Conservation (phyloP, 768 basidiomycete species). For the Termitomyces sp. region DNA sequence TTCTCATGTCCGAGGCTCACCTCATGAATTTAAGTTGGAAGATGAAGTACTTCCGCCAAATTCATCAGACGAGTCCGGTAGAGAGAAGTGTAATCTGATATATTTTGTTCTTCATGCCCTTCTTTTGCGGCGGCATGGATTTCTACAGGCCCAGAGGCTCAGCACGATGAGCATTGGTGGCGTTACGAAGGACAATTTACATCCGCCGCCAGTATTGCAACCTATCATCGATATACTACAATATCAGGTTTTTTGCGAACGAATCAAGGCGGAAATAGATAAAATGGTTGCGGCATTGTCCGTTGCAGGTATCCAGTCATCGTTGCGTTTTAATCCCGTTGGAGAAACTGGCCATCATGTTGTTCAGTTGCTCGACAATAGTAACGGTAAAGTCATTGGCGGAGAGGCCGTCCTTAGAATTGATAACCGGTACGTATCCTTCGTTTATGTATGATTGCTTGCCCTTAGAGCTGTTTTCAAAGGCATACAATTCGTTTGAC, state of each 20-base stretch:
- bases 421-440: slow-evolving; percentile 49
- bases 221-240: slow-evolving; percentile 77
- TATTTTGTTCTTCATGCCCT: slow-evolving; percentile 59
- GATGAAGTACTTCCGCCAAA: slow-evolving; percentile 14
- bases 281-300: slow-evolving; percentile 43
- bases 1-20: neutral
- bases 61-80: slow-evolving; percentile 12
- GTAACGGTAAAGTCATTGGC: slow-evolving; percentile 38
- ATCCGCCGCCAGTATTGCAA: slow-evolving; percentile 52
- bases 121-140: slow-evolving; percentile 53
- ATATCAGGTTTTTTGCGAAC: slow-evolving; percentile 68
- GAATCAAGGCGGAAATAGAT: slow-evolving; percentile 53
- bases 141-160: slow-evolving; percentile 36
- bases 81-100: slow-evolving; percentile 59
- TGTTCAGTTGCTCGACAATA: slow-evolving; percentile 41
- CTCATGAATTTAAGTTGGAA: slow-evolving; percentile 25
- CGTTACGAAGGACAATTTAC: slow-evolving; percentile 12
- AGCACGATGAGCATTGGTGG: slow-evolving; percentile 20
- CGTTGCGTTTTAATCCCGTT: slow-evolving; percentile 54
- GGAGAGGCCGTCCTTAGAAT: slow-evolving; percentile 74
- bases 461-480: neutral
- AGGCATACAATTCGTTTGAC: slow-evolving; percentile 76
- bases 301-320: slow-evolving; percentile 48
- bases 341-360: slow-evolving; percentile 64
- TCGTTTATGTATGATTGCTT: neutral